phyloP scores from a whole-genome alignment of 2,329 filamentous ascomycete genomes.

The Aspergillus clavatus region DNA sequence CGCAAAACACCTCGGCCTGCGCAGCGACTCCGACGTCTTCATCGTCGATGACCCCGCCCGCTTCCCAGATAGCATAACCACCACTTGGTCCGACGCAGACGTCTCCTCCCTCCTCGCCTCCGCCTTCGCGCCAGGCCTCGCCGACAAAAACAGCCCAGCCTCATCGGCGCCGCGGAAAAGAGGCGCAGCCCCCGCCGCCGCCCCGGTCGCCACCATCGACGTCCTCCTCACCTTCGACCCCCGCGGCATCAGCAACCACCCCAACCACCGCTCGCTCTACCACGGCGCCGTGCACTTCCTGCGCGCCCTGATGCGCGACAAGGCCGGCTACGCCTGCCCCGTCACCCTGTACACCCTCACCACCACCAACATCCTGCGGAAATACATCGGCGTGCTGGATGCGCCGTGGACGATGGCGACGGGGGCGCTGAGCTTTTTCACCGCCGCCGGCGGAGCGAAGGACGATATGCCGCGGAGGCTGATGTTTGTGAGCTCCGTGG shows the following conservation, averaged over 20 bases:
- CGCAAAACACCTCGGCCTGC: slow-evolving; percentile 69
- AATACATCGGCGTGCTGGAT: slow-evolving; percentile 77
- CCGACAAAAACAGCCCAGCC: slow-evolving; percentile 14
- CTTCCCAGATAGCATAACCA: slow-evolving; percentile 87
- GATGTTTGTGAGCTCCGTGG: slow-evolving; percentile 66
- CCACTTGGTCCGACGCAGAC: slow-evolving; percentile 65
- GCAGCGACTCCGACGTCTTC: slow-evolving; percentile 71
- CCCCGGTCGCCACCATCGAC: slow-evolving; percentile 61
- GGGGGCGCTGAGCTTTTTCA: slow-evolving; percentile 44
- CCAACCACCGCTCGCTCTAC: slow-evolving; percentile 89
- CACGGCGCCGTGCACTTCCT: slow-evolving; percentile 74
- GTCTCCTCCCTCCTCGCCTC: slow-evolving; percentile 66
- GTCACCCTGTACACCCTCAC: slow-evolving; percentile 82
- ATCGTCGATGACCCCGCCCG: slow-evolving; percentile 71
- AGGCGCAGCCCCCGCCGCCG: slow-evolving; percentile 21
- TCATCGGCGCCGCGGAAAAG: slow-evolving; percentile 37
- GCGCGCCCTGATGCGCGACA: slow-evolving; percentile 57
- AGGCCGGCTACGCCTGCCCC: slow-evolving; percentile 63
- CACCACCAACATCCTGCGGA: slow-evolving; percentile 66
- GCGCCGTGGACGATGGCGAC: slow-evolving; percentile 62
- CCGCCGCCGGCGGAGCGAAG: slow-evolving; percentile 21
- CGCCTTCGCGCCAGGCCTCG: slow-evolving; percentile 66
- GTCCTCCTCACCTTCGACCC: slow-evolving; percentile 84
- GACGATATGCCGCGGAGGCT: slow-evolving; percentile 57
- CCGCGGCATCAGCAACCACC: slow-evolving; percentile 77